Base-by-base conservation (phyloP, 2,329 filamentous ascomycete genomes). In the Penicillium nordicum region DNA sequence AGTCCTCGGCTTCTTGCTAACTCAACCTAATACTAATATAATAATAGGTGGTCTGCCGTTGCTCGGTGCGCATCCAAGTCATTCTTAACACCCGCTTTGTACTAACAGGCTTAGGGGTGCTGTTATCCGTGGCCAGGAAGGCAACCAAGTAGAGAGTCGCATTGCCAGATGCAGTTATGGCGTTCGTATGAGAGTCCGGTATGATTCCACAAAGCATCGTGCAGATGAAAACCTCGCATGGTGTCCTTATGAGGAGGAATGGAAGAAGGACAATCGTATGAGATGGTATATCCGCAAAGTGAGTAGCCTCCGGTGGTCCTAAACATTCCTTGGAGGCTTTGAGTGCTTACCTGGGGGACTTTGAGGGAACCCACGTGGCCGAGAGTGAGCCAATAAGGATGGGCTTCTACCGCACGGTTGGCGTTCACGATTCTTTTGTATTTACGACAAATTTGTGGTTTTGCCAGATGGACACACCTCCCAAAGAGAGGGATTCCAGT, bases 231-330 rank as follows among this genome's bases (percentile, higher is more conserved):
- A 25, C 3, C 18, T 34, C 5, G 0, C 1, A 0, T 68, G 63
- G 63, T 49, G 57, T 30, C 0, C 18, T 0, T 40, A 57, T 2
- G 41, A 63, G 6, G 65, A 68, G 23, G 1, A 1, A 4, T 66
- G 61, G 55, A 2, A 0, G 0, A 46, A 52, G 0, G 0, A 16
- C 1, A 3, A 45, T 0, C n/a, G 38, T 2, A 65, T 69, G 63
- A 1, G 0, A 0, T 70, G 68, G 68, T 66, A 60, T 40, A 65
- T 69, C 10, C 5, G 25, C 4, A 69, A 65, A 58, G 68, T 69
- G 10, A 37, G 45, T 27, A 14, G 10, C 10, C 25, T 34, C 1
- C 5, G 16, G 4, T 23, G 5, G 12, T 12, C 30, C 27, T 29
- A 3, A 29, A 29, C 27, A 32, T 2, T 8, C 7, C 5, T 34